Evolutionary conservation across 2,329 filamentous ascomycete species (phyloP).

Genomic region (Tympanopsis confertula): DNA sequence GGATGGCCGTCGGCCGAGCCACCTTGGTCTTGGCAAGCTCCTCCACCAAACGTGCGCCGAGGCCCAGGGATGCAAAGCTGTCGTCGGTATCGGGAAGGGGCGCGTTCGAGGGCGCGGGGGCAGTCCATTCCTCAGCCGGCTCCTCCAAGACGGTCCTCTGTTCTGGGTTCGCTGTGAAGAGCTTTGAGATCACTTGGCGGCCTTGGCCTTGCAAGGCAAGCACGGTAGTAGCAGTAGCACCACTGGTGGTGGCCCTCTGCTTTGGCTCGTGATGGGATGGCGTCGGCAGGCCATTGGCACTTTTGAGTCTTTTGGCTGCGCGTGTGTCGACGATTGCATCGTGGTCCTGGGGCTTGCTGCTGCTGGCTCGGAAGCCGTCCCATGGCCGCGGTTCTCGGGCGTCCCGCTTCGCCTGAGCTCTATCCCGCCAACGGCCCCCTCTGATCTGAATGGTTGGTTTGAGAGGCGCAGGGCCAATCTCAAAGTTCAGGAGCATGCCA

Average conservation of each 20-base stretch:
- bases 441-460: constrained; percentile 58
- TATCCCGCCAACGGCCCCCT: constrained; percentile 87
- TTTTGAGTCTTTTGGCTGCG: too few relatives aligned
- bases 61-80: constrained; percentile 74
- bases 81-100: constrained; percentile 72
- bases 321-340: too few relatives aligned
- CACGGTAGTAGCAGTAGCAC: constrained; percentile 10
- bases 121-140: constrained; percentile 32
- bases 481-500: constrained; percentile 89
- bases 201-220: constrained; percentile 13
- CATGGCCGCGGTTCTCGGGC: constrained; percentile 18
- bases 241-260: constrained; percentile 3
- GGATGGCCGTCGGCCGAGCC: constrained; percentile 86
- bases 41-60: constrained; percentile 68
- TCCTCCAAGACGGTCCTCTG: constrained; percentile 52
- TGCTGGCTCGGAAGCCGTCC: constrained; percentile 6
- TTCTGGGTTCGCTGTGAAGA: constrained; percentile 82
- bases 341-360: constrained; percentile 1
- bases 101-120: constrained; percentile 74
- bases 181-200: constrained; percentile 68
- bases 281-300: constrained; percentile 9
- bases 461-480: constrained; percentile 57
- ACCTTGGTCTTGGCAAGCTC: constrained; percentile 80
- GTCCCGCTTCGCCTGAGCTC: constrained; percentile 66
- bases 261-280: constrained; percentile 4